Evolutionary conservation across 805 yeast genomes (phyloP), one percentile per base, ranked within the genome.

Genomic region (Metschnikowia hibisci): DNA sequence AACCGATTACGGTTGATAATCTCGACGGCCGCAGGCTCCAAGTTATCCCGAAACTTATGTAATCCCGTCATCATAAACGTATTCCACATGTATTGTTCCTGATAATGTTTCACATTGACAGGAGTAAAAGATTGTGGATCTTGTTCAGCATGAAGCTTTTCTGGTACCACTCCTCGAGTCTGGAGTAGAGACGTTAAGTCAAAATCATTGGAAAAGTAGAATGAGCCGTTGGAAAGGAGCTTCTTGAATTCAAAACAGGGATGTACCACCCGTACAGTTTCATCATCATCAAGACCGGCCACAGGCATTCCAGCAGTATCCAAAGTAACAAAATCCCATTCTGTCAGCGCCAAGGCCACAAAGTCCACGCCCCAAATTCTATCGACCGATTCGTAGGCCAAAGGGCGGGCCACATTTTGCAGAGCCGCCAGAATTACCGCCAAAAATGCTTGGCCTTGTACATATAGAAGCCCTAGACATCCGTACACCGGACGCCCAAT

Each of bases 41-140:
- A 66, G 44, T 84, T 83, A 48, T 82, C 74, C 47, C 96, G 73
- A 63, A 84, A 90, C 35, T 78, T 74, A 48, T 87, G 71, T 39
- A 91, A 75, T 49, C 88, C 96, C 42, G 81, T 76, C 82, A 90
- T 83, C 82, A 93, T 79, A 61, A 86, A 91, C 6, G 85, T 77
- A 61, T 93, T 93, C 99, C 99, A 93, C 98, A 93, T 91, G 60
- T 86, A 93, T 52, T 89, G 90, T 39, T 80, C 81, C 58, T 84
- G 91, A 52, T 78, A 83, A 35, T 85, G 71, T 23, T 59, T 59
- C 4, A 46, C 48, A 26, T 45, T 41, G 31, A 41, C 42, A 8
- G 42, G 42, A 2, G 51, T 41, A 22, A 36, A 34, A 1, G 40
- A 38, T 10, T 43, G 44, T 2, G 42, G 39, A 6, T 41, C 33